Evolutionary conservation across 2,329 filamentous ascomycete genomes (phyloP), one percentile per base, ranked within the genome.

Genomic region (Alternaria sp.): DNA sequence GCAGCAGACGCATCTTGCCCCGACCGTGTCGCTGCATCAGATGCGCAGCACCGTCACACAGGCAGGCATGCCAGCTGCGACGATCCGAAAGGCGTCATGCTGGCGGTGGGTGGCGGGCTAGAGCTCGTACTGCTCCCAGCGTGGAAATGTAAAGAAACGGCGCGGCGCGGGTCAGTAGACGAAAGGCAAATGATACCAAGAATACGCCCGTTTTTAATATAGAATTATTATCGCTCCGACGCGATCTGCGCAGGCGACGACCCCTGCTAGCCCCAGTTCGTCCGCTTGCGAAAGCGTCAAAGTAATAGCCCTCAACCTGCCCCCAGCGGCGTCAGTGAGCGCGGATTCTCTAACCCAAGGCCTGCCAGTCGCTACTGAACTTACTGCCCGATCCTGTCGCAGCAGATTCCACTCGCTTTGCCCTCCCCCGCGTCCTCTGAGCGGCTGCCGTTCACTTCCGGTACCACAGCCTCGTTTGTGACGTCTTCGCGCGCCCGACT

Each of bases 261-360:
- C 66, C 72, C 69, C 59, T 69, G 71, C 73, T 76, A 76, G 74
- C 62, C 49, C 56, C 62, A 63, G 50, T 63, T 61, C 58, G 62
- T 62, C 60, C 62, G 65, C 66, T 61, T 65, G 58, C 68, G 59
- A 62, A 40, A 69, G 62, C 65, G 65, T 70, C 46, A 55, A 64
- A 58, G 61, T 61, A 62, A 59, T 60, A 59, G 62, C 59, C 58
- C 58, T 57, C 36, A 58, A 54, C 58, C 40, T 62, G 58, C 66
- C 62, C 52, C 67, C 63, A 62, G 65, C 59, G 45, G 28, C 40
- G 40, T 63, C 62, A 65, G 66, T 60, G 56, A 62, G 63, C 47
- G 45, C 47, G 59, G 45, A 50, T 46, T 62, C 66, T 63, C 57
- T 62, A 62, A 62, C 66, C 58, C 57, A 63, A 68, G 56, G 54